phyloP scores from a whole-genome alignment of 139 green algal species.

The Astrephomene gubernaculifera region DNA sequence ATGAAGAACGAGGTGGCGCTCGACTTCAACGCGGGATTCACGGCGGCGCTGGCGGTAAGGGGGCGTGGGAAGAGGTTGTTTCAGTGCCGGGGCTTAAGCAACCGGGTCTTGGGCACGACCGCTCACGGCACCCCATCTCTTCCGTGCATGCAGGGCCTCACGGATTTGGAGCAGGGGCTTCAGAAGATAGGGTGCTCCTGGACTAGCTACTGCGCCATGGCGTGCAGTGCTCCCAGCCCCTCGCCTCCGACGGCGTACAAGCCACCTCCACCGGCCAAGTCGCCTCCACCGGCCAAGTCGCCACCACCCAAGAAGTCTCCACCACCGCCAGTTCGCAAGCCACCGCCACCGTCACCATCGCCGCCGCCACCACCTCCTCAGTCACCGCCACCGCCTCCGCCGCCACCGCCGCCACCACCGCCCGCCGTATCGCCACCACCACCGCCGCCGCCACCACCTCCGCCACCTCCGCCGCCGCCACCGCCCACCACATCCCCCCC shows the following conservation, averaged over 20 bases:
- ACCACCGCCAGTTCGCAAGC: neutral
- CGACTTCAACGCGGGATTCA: slow-evolving; percentile 62
- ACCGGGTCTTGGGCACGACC: too few species aligned
- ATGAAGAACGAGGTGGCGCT: slow-evolving; percentile 51
- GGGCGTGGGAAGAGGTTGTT: too few species aligned
- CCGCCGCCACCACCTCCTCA: neutral
- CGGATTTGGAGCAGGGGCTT: neutral
- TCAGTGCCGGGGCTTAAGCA: too few species aligned
- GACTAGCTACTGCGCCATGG: neutral
- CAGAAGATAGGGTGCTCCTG: neutral
- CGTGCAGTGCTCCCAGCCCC: neutral
- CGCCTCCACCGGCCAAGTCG: neutral
- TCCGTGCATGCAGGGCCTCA: neutral
- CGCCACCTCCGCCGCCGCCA: neutral
- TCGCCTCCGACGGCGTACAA: neutral
- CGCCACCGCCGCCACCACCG: neutral
- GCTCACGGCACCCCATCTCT: too few species aligned
- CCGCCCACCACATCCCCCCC: neutral
- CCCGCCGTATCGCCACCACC: neutral
- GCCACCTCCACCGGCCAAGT: neutral
- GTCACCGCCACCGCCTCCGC: neutral
- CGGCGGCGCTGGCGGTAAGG: slow-evolving; percentile 36
- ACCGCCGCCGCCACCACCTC: neutral
- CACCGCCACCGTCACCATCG: neutral
- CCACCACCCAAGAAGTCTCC: neutral